Conservation (phyloP, 805 yeast genomes). For the Myxozyma monticola region DNA sequence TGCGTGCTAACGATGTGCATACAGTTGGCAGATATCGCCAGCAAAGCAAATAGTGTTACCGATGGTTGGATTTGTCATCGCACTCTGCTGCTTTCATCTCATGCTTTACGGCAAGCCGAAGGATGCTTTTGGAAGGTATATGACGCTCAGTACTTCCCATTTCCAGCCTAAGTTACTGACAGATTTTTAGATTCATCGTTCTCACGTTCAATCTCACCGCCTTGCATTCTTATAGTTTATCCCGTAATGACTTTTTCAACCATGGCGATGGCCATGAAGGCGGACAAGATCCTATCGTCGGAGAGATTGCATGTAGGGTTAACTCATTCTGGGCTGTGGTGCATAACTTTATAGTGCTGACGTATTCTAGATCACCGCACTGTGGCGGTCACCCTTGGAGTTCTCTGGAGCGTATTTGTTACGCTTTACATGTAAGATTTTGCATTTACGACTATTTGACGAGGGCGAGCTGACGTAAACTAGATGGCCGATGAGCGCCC, state of each 20-base stretch:
- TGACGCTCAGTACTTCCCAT: neutral
- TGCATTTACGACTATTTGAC: no score
- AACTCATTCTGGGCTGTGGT: no score
- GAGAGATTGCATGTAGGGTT: conserved; percentile 60
- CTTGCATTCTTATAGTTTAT: conserved; percentile 68
- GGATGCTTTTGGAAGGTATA: conserved; percentile 42
- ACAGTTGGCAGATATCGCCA: conserved; percentile 55
- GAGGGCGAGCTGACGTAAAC: no score
- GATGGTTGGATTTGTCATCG: conserved; percentile 46
- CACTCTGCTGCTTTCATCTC: conserved; percentile 48
- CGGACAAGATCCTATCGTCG: conserved; percentile 65
- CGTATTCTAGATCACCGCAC: conserved; percentile 72
- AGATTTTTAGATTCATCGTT: conserved; percentile 53
- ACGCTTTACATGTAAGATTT: conserved; percentile 44
- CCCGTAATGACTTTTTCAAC: conserved; percentile 47
- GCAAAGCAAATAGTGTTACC: conserved; percentile 58
- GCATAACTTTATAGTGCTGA: no score
- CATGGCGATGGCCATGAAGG: conserved; percentile 52
- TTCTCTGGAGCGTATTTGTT: conserved; percentile 72
- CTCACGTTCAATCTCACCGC: conserved; percentile 78
- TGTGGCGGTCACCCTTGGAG: conserved; percentile 69
- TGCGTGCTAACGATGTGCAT: no score
- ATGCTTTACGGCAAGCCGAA: conserved; percentile 61
- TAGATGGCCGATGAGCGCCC: conserved; percentile 73
- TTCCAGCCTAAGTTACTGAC: conserved; percentile 47